Evolutionary conservation across 164 flowering plant species (phyloP).

Genomic region (Warburgia ugandensis): DNA sequence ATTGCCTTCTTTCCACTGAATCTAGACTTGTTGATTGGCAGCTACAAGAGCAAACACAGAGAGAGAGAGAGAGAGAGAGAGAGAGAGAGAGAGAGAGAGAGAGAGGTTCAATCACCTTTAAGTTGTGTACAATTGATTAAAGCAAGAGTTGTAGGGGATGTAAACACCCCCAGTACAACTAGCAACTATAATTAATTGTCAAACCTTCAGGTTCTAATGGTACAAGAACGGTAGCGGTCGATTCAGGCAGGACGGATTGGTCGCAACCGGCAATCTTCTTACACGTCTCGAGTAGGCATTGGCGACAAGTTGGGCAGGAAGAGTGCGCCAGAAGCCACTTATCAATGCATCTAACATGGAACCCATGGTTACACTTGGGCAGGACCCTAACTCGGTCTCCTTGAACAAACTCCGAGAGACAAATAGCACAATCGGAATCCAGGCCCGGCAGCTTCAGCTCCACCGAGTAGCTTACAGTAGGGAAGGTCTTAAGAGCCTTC

Average conservation of each 20-base stretch:
- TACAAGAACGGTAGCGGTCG: constrained; percentile 11
- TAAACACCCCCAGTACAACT: too few species aligned
- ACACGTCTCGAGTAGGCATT: constrained; percentile 49
- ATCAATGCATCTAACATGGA: constrained; percentile 75
- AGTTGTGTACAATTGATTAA: too few species aligned
- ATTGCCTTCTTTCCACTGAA: too few species aligned
- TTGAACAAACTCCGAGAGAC: constrained; percentile 55
- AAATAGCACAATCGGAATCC: constrained; percentile 65
- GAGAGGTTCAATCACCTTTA: too few species aligned
- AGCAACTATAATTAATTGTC: constrained; percentile 35
- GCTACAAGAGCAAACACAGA: too few species aligned
- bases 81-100: too few species aligned
- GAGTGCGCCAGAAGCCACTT: constrained; percentile 78
- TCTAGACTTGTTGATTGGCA: too few species aligned
- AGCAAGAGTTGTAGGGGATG: too few species aligned
- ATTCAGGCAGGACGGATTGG: constrained; percentile 1
- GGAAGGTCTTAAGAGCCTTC: constrained; percentile 53
- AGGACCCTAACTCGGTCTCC: constrained; percentile 56
- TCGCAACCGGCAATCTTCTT: constrained; percentile 41
- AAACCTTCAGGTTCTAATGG: constrained; percentile 65
- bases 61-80: too few species aligned
- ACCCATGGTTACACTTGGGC: constrained; percentile 82
- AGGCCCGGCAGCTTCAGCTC: constrained; percentile 41
- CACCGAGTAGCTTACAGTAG: constrained; percentile 38
- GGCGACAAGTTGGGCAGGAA: constrained; percentile 83